Conservation (phyloP, 148 eudicot species). For the Dianthus caryophyllus region DNA sequence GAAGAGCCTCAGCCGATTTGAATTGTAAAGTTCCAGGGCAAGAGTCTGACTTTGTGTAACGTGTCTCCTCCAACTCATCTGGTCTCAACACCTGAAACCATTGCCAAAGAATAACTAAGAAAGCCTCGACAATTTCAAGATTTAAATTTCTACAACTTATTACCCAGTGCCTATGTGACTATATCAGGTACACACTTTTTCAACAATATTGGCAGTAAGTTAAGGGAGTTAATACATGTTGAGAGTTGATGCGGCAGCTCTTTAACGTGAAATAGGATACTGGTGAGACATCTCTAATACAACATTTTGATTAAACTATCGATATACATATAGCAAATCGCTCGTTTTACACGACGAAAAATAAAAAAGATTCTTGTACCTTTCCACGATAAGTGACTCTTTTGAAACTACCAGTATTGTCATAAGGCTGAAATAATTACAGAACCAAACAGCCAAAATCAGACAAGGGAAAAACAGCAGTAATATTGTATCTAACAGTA, state of each 20-base stretch:
- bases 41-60: constrained; percentile 1
- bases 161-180: no score
- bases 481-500: neutral
- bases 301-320: neutral
- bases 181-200: no score
- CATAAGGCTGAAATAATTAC: constrained; percentile 24
- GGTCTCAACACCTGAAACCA: constrained; percentile 25
- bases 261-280: no score
- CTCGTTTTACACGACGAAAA: neutral
- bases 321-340: neutral
- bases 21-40: constrained; percentile 22
- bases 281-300: no score
- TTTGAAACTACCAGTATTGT: constrained; percentile 12
- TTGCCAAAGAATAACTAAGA: constrained; percentile 5
- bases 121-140: constrained; percentile 4
- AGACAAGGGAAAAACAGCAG: neutral
- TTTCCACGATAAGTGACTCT: constrained; percentile 34
- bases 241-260: no score
- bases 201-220: no score
- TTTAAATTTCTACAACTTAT: neutral
- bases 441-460: neutral
- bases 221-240: no score
- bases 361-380: constrained; percentile 23
- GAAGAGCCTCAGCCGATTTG: constrained; percentile 30
- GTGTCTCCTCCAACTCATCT: constrained; percentile 31